Percentiles rank a stretch among this genome's conserved stretches.
Evolutionary conservation across 2,329 filamentous ascomycete genomes (phyloP).

Genomic region (Pestalotiopsis sp.): DNA sequence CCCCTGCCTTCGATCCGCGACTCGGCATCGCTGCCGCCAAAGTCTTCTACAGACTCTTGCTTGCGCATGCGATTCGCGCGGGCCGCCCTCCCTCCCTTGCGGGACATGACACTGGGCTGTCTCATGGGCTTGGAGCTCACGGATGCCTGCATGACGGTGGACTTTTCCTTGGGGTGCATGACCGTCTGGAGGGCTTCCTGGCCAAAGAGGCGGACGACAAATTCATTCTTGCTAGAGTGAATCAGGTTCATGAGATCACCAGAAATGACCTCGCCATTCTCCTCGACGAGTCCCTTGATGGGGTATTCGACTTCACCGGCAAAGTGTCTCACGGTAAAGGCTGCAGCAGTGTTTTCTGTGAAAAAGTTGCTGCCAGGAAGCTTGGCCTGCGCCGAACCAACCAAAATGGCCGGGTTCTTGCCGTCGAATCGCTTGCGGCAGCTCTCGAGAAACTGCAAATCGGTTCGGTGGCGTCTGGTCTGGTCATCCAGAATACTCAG

Average conservation of each 20-base stretch:
- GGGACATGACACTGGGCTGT: conserved; percentile 88
- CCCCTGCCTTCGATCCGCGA: conserved; percentile 21
- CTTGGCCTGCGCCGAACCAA: conserved; percentile 73
- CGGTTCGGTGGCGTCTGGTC: conserved; percentile 83
- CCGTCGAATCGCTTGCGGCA: conserved; percentile 90
- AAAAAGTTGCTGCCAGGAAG: conserved; percentile 88
- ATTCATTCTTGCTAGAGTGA: conserved; percentile 83
- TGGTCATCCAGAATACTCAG: conserved; percentile 96
- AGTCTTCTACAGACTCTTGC: conserved; percentile 47
- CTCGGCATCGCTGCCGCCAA: conserved; percentile 53
- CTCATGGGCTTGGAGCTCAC: conserved; percentile 94
- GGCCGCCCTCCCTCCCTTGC: conserved; percentile 58
- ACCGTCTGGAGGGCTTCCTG: conserved; percentile 92
- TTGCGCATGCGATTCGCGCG: conserved; percentile 39
- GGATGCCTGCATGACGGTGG: conserved; percentile 91
- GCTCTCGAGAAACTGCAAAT: conserved; percentile 88
- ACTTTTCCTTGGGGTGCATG: conserved; percentile 88
- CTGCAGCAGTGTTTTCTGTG: conserved; percentile 77
- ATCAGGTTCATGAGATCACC: conserved; percentile 95
- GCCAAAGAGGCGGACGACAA: conserved; percentile 89
- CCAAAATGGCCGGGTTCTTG: conserved; percentile 88
- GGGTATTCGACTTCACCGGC: conserved; percentile 96
- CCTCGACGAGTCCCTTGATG: conserved; percentile 83
- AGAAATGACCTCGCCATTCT: conserved; percentile 95
- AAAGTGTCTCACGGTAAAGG: conserved; percentile 92